Evolutionary conservation across 768 basidiomycete species (phyloP), one percentile per base, ranked within the genome.

Genomic region (Mycena rosella): DNA sequence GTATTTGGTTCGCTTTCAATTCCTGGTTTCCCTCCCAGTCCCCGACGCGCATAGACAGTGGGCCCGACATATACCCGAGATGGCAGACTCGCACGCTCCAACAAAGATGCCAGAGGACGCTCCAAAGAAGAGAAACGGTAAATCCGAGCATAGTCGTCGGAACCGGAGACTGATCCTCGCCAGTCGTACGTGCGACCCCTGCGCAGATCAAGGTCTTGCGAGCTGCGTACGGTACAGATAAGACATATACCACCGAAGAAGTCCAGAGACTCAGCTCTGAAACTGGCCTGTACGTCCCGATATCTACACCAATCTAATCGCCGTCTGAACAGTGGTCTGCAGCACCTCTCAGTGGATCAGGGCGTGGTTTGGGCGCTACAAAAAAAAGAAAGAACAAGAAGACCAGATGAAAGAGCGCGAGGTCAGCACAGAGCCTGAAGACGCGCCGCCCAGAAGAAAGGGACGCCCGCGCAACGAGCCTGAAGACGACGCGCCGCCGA

Each of bases 271-370:
- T 83, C 40, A 74, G 74, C 63, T 69, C 72, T 15, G 71, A 78
- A 51, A 79, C 76, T n/a, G 76, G 76, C 60, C 73, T 82, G 81
- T 81, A 76, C 69, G 81, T 74, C 30, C 60, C 51, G 14, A 51
- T n/a, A 17, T 26, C 32, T 34, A 6, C 32, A 6, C 13, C 20
- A 56, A 36, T 49, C 53, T 51, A 40, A 32, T 34, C 53, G 18
- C 42, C 45, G 11, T 24, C 18, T 65, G 9, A 56, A 26, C 17
- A n/a, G n/a, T 27, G 24, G 10, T 44, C 40, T 17, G 44, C 65
- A 80, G 81, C 36, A 72, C 79, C 29, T 26, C 51, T 26, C 77
- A 76, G 67, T 82, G 82, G 81, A 80, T 83, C 24, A 57, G 68
- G 32, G 75, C 76, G 32, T 83, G 80, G 81, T 78, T 79, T 32